Percentiles rank a stretch among this genome's conserved stretches.
Conservation (phyloP, 441 rosid genomes). For the Euphorbia schlechtendalii region DNA sequence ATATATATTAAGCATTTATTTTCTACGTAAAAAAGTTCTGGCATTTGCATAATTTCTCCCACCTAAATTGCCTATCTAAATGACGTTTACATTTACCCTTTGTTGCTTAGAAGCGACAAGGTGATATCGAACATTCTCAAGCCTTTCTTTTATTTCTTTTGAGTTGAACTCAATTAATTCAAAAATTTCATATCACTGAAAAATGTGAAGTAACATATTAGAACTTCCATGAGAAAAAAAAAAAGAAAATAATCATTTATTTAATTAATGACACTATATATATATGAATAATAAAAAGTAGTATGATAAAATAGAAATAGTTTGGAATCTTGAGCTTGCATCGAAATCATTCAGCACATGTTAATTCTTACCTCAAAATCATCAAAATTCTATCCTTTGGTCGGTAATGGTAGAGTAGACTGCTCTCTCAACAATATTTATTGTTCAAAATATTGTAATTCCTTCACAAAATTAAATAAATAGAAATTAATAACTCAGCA, state of each 20-base stretch:
- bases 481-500: not conserved
- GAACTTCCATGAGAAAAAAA: too few relatives aligned
- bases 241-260: not conserved
- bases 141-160: too few relatives aligned
- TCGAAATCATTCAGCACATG: conserved; percentile 17
- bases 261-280: not conserved
- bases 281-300: not conserved
- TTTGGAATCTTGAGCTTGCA: conserved; percentile 17
- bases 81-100: too few relatives aligned
- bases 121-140: too few relatives aligned
- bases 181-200: too few relatives aligned
- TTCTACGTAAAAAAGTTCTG: too few relatives aligned
- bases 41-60: too few relatives aligned
- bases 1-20: too few relatives aligned
- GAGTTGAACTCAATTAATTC: too few relatives aligned
- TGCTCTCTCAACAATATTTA: conserved; percentile 8
- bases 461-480: not conserved
- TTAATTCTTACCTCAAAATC: conserved; percentile 9
- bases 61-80: too few relatives aligned
- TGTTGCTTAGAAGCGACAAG: too few relatives aligned
- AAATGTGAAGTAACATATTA: too few relatives aligned
- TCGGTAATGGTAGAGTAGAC: conserved; percentile 14
- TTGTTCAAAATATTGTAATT: conserved; percentile 1
- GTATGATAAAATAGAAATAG: not conserved
- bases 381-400: conserved; percentile 12